phyloP scores from a whole-genome alignment of 2,329 filamentous ascomycete species.

The Pestalotiopsis sp. region DNA sequence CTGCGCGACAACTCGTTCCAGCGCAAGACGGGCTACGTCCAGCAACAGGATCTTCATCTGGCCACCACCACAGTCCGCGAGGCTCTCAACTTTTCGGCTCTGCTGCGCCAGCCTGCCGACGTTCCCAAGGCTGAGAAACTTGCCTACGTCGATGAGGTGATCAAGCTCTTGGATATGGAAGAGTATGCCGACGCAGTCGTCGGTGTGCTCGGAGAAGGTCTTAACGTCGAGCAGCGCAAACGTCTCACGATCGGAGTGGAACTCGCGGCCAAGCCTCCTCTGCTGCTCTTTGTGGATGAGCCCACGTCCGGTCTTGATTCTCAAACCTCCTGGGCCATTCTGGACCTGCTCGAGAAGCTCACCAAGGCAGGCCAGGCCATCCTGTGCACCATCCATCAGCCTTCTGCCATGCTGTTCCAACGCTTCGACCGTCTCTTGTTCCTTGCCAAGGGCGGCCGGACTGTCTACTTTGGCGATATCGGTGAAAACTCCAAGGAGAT shows the following conservation, averaged over 20 bases:
- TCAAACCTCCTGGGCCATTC: slow-evolving; percentile 91
- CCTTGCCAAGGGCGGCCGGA: slow-evolving; percentile 73
- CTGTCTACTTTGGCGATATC: slow-evolving; percentile 82
- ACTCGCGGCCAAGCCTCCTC: slow-evolving; percentile 85
- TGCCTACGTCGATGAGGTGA: slow-evolving; percentile 86
- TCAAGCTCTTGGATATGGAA: slow-evolving; percentile 88
- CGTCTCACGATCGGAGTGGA: slow-evolving; percentile 96
- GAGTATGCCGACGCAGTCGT: slow-evolving; percentile 89
- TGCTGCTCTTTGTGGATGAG: slow-evolving; percentile 92
- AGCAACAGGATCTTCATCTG: slow-evolving; percentile 88
- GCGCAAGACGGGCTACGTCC: slow-evolving; percentile 86
- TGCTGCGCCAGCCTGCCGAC: slow-evolving; percentile 80
- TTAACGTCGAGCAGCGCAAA: slow-evolving; percentile 72
- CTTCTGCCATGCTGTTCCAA: slow-evolving; percentile 93
- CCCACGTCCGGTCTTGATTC: slow-evolving; percentile 92
- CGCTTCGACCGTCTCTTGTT: slow-evolving; percentile 84
- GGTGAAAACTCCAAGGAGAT: slow-evolving; percentile 70
- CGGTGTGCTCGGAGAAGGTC: slow-evolving; percentile 85
- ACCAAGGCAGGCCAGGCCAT: slow-evolving; percentile 89
- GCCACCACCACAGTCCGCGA: slow-evolving; percentile 85
- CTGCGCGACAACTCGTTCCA: slow-evolving; percentile 80
- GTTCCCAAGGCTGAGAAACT: slow-evolving; percentile 78
- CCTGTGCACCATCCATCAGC: slow-evolving; percentile 97
- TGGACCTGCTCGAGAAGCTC: slow-evolving; percentile 85
- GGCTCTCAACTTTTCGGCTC: slow-evolving; percentile 81